A percentile compares a stretch with the other conserved stretches of the same genome.
Conservation (phyloP, 768 basidiomycete genomes). For the Fistulinella prunicolor region DNA sequence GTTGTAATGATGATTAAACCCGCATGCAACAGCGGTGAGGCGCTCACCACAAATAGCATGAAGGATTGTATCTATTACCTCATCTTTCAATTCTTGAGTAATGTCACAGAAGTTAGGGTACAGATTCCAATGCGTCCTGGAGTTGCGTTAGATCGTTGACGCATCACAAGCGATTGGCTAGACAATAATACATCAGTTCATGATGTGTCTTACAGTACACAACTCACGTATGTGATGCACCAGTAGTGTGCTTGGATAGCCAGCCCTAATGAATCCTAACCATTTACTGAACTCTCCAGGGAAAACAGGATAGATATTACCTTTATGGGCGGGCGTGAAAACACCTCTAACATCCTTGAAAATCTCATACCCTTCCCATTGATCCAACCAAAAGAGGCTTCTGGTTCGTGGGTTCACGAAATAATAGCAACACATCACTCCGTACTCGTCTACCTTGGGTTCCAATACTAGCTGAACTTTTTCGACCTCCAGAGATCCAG, state of each 20-base stretch:
- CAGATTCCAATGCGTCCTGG: conserved; percentile 36
- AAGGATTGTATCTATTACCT: conserved; percentile 24
- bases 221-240: conserved; percentile 21
- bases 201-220: not conserved
- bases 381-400: conserved; percentile 53
- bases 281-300: not conserved
- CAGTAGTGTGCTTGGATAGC: conserved; percentile 38
- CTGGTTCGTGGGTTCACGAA: conserved; percentile 47
- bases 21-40: not conserved
- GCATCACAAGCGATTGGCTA: not conserved
- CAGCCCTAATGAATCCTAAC: conserved; percentile 23
- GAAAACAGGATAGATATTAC: conserved; percentile 1
- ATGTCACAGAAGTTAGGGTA: conserved; percentile 29
- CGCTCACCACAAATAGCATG: conserved; percentile 28
- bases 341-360: conserved; percentile 22
- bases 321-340: conserved; percentile 23
- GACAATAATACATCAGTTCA: conserved; percentile 4
- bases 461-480: conserved; percentile 48
- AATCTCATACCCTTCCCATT: conserved; percentile 36
- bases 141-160: not conserved
- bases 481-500: conserved; percentile 23
- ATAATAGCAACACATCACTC: conserved; percentile 42
- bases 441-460: conserved; percentile 23
- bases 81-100: conserved; percentile 26
- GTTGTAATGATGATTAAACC: not conserved